These are phyloP conservation scores for Lupinus albus DNA, from an alignment of 306 rosid species.

Conservation along the genomic window DNA sequence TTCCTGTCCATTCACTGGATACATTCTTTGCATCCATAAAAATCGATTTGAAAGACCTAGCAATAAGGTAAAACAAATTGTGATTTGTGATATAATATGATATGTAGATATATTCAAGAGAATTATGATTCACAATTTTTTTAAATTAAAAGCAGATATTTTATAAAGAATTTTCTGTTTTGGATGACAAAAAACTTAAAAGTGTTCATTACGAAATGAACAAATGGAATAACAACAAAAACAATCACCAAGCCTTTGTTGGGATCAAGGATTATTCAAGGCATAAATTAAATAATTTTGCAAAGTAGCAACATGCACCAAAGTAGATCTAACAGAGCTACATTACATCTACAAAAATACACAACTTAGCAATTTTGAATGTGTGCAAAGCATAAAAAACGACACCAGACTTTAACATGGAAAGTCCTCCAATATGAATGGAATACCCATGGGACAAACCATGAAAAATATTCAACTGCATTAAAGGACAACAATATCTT, in stretches of 20 bases:
- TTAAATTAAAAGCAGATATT: conserved; percentile 9
- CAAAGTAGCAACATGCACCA: no score
- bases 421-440: no score
- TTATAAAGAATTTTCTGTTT: conserved; percentile 1
- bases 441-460: no score
- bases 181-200: background rate
- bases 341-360: no score
- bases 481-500: no score
- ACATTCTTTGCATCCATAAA: conserved; percentile 82
- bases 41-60: conserved; percentile 81
- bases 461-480: no score
- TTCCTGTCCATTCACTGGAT: conserved; percentile 67
- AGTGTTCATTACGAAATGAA: conserved; percentile 20
- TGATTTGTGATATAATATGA: background rate
- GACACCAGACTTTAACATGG: no score
- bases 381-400: no score
- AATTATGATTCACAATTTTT: background rate
- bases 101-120: background rate
- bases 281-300: no score
- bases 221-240: background rate
- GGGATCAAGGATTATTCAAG: no score
- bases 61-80: conserved; percentile 34
- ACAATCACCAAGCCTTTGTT: background rate
- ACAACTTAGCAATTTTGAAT: no score
- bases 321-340: no score